These are phyloP conservation scores for Lactifluus rugatus DNA, from an alignment of 768 basidiomycete genomes.

Conservation along the genomic window DNA sequence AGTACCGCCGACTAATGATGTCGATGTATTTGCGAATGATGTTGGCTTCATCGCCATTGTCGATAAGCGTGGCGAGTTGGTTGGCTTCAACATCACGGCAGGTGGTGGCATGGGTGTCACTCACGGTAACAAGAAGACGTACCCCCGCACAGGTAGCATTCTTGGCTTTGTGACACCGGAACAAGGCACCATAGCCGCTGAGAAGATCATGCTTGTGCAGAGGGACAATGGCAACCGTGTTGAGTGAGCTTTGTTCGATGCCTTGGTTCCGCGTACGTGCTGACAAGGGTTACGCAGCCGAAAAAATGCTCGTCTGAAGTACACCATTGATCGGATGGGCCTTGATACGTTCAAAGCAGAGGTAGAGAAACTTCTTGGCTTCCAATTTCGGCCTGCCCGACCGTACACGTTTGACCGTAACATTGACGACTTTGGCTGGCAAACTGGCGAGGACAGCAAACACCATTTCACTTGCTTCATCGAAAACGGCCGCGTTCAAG, in stretches of 20 bases:
- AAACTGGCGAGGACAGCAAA: conserved; percentile 73
- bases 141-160: conserved; percentile 79
- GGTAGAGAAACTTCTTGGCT: conserved; percentile 85
- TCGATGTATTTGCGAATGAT: conserved; percentile 93
- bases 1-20: conserved; percentile 92
- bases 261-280: neutral
- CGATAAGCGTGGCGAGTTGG: conserved; percentile 59
- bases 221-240: conserved; percentile 91
- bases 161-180: conserved; percentile 90
- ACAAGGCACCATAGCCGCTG: conserved; percentile 78
- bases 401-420: conserved; percentile 79
- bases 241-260: conserved; percentile 49
- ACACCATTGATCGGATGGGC: conserved; percentile 95
- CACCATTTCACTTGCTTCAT: conserved; percentile 92
- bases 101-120: conserved; percentile 99
- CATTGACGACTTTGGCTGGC: conserved; percentile 93
- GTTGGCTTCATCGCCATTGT: conserved; percentile 95
- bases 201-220: conserved; percentile 90
- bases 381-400: conserved; percentile 59
- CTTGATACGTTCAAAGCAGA: conserved; percentile 78
- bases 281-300: conserved; percentile 26
- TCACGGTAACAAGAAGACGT: conserved; percentile 98
- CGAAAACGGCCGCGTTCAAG: conserved; percentile 96
- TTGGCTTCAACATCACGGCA: conserved; percentile 87
- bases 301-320: conserved; percentile 84